Percentiles rank a stretch among this genome's conserved stretches.
Evolutionary conservation across 352 stramenopile species (phyloP).

Genomic region (Phytopythium ostracodes): DNA sequence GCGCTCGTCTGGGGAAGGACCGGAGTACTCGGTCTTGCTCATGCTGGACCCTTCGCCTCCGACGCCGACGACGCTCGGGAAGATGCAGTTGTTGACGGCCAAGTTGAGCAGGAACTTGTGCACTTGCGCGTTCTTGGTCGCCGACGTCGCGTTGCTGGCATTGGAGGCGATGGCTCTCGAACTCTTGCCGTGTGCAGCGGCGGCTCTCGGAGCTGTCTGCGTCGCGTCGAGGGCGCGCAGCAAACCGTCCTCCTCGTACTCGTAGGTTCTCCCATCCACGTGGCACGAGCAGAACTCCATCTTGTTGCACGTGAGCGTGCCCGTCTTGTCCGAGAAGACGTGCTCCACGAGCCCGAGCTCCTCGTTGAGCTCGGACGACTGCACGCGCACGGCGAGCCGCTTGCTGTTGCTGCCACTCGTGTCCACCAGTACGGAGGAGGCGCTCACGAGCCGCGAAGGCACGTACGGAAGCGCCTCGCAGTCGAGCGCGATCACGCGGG

Average conservation of each 20-base stretch:
- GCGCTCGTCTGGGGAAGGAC: conserved; percentile 76
- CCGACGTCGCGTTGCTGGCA: background rate
- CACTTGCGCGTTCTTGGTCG: conserved; percentile 21
- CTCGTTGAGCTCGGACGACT: conserved; percentile 87
- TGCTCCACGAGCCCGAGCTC: conserved; percentile 94
- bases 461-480: conserved; percentile 14
- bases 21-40: conserved; percentile 50
- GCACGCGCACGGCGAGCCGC: conserved; percentile 55
- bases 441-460: background rate
- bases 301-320: conserved; percentile 90
- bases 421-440: background rate
- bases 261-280: conserved; percentile 72
- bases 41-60: background rate
- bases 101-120: conserved; percentile 51
- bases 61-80: conserved; percentile 13
- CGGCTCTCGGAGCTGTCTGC: background rate
- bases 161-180: conserved; percentile 4
- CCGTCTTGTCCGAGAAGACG: conserved; percentile 95
- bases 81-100: conserved; percentile 57
- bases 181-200: conserved; percentile 3
- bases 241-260: conserved; percentile 23
- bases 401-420: conserved; percentile 9
- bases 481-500: conserved; percentile 63
- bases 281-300: conserved; percentile 94
- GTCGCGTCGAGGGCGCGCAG: conserved; percentile 21